Evolutionary conservation across 208 protist genomes (phyloP), one percentile per base, ranked within the genome.

Genomic region (Trypanosoma avium): DNA sequence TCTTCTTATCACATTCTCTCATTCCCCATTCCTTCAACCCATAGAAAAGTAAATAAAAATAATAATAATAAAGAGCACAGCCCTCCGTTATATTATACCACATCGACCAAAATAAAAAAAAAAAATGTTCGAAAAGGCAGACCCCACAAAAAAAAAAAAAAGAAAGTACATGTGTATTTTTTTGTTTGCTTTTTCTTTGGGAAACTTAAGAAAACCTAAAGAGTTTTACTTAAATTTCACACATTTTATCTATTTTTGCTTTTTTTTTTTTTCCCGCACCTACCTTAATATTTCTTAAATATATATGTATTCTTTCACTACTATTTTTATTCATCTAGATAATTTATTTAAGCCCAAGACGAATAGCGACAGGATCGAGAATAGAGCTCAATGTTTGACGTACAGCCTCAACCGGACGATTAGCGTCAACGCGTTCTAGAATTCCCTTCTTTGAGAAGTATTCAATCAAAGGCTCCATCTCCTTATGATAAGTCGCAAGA

Each of bases 401-500:
- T 36, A 96, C 87, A 24, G 73, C 73, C 21, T 93, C 81, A 13
- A 95, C 80, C 7, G 76, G 47, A 36, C 75, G 79, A 70, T 95
- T 75, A 9, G 82, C 90, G 65, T 97, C 71, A 27, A 98, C 78
- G 21, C 50, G 60, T 17, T 68, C 48, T 48, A 97, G 82, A 13
- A 94, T 70, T 7, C 85, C 88, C 19, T 67, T 48, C 29, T 59
- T 59, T n/a, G 36, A 57, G 68, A 96, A 98, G 81, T 84, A 92
- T 12, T 95, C 76, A 8, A 89, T 55, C n/a, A 98, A 70, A 10
- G 97, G 90, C 9, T 71, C 56, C 22, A 86, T 97, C 53, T 93
- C 74, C 46, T 79, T 64, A 66, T 97, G 87, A 68, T 90, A 98
- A 10, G 89, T 73, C n/a, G 82, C 77, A 17, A 98, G 84, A 30